phyloP scores from a whole-genome alignment of 306 rosid species.

The Nissolia schottii region DNA sequence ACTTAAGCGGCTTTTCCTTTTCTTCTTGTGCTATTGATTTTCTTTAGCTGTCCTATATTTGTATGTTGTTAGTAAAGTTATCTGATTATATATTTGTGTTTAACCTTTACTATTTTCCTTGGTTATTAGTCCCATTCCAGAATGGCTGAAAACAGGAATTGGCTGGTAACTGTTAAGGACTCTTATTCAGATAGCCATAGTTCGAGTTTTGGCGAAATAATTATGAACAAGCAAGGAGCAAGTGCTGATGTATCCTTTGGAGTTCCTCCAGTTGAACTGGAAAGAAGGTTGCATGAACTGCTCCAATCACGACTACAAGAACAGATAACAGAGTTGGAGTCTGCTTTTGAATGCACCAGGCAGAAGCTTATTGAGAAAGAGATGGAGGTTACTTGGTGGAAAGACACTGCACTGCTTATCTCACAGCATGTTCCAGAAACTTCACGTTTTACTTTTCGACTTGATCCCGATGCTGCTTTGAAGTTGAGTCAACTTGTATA shows the following conservation, averaged over 20 bases:
- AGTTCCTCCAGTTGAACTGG: slow-evolving; percentile 66
- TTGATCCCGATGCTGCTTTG: slow-evolving; percentile 31
- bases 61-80: slow-evolving; percentile 1
- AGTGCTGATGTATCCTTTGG: slow-evolving; percentile 43
- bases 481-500: slow-evolving; percentile 30
- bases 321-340: slow-evolving; percentile 67
- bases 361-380: slow-evolving; percentile 61
- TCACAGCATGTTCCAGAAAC: slow-evolving; percentile 53
- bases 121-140: slow-evolving; percentile 16
- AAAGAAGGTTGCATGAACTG: slow-evolving; percentile 75
- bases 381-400: slow-evolving; percentile 70
- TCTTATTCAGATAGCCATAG: slow-evolving; percentile 23
- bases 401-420: slow-evolving; percentile 48
- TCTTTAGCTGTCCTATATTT: neutral
- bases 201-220: slow-evolving; percentile 44
- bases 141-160: slow-evolving; percentile 28
- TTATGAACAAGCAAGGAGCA: slow-evolving; percentile 43
- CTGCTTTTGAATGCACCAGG: slow-evolving; percentile 55
- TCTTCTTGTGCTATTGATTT: slow-evolving; percentile 8
- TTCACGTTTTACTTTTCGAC: slow-evolving; percentile 44
- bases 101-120: neutral
- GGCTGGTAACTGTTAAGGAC: slow-evolving; percentile 41
- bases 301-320: slow-evolving; percentile 66
- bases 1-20: neutral
- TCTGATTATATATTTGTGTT: neutral